These are phyloP conservation scores for Murraya paniculata DNA, from an alignment of 345 rosid species.

Conservation along the genomic window DNA sequence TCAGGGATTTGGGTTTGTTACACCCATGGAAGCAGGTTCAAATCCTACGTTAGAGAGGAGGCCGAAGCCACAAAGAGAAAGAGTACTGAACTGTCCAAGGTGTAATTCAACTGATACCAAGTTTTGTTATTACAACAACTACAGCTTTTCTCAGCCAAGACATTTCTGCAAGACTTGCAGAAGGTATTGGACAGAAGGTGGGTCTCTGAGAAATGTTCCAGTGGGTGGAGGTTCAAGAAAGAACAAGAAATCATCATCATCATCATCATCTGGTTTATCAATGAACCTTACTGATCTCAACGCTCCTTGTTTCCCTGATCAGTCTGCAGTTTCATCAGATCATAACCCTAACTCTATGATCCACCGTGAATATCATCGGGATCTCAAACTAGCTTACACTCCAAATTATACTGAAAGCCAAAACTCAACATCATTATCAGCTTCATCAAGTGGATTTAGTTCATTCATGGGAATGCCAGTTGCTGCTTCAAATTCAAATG, in stretches of 20 bases:
- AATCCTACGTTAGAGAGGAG: slow-evolving; percentile 28
- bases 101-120: slow-evolving; percentile 53
- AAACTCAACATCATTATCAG: too few species aligned
- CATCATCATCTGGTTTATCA: slow-evolving; percentile 25
- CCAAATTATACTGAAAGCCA: slow-evolving; percentile 1
- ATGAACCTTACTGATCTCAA: slow-evolving; percentile 27
- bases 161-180: slow-evolving; percentile 58
- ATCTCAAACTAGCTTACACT: slow-evolving; percentile 35
- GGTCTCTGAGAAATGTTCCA: slow-evolving; percentile 56
- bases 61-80: slow-evolving; percentile 39
- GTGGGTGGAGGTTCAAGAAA: slow-evolving; percentile 65
- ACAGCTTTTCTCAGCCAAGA: slow-evolving; percentile 59
- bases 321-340: too few species aligned
- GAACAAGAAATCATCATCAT: slow-evolving; percentile 41
- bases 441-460: too few species aligned
- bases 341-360: slow-evolving; percentile 31
- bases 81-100: slow-evolving; percentile 52
- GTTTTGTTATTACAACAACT: slow-evolving; percentile 62
- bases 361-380: slow-evolving; percentile 29
- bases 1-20: slow-evolving; percentile 36
- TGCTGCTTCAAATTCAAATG: too few species aligned
- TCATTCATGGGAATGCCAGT: too few species aligned
- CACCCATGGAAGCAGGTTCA: slow-evolving; percentile 34
- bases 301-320: slow-evolving; percentile 4
- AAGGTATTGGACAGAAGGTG: slow-evolving; percentile 66